Evolutionary conservation across 2,329 filamentous ascomycete genomes (phyloP).

Genomic region (Sarocladium kiliense): DNA sequence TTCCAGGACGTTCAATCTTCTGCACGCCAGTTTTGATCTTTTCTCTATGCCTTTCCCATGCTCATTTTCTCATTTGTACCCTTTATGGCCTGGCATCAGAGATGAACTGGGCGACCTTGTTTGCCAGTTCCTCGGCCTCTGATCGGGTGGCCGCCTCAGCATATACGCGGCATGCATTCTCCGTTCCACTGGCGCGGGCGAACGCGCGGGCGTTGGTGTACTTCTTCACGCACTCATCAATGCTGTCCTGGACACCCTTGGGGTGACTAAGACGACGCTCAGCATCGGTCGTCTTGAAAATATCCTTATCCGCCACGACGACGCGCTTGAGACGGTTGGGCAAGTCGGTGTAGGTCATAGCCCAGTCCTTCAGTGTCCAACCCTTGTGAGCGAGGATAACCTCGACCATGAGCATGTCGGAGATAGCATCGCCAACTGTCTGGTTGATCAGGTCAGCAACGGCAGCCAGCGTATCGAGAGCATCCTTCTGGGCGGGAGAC

Average conservation of each 20-base stretch:
- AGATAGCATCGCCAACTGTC: constrained; percentile 92
- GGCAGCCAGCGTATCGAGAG: constrained; percentile 77
- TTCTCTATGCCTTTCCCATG: constrained; percentile 3
- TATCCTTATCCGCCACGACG: constrained; percentile 79
- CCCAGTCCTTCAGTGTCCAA: constrained; percentile 89
- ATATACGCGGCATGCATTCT: constrained; percentile 94
- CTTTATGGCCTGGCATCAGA: not conserved
- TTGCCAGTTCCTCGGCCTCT: constrained; percentile 86
- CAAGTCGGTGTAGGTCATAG: constrained; percentile 85
- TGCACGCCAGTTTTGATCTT: not conserved
- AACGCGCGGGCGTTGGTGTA: constrained; percentile 88
- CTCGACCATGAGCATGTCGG: constrained; percentile 93
- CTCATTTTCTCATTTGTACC: not conserved
- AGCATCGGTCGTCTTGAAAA: constrained; percentile 88
- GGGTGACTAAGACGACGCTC: constrained; percentile 83
- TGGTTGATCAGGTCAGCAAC: constrained; percentile 94
- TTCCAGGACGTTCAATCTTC: not conserved
- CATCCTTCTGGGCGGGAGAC: constrained; percentile 86
- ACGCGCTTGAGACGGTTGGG: constrained; percentile 94
- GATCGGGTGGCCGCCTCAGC: constrained; percentile 86
- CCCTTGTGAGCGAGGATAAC: constrained; percentile 92
- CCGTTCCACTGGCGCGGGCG: constrained; percentile 87
- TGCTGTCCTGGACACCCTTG: constrained; percentile 72
- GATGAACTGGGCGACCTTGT: constrained; percentile 73
- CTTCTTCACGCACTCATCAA: constrained; percentile 83